Base-by-base conservation (phyloP, 306 rosid species). In the Castanospermum australe region DNA sequence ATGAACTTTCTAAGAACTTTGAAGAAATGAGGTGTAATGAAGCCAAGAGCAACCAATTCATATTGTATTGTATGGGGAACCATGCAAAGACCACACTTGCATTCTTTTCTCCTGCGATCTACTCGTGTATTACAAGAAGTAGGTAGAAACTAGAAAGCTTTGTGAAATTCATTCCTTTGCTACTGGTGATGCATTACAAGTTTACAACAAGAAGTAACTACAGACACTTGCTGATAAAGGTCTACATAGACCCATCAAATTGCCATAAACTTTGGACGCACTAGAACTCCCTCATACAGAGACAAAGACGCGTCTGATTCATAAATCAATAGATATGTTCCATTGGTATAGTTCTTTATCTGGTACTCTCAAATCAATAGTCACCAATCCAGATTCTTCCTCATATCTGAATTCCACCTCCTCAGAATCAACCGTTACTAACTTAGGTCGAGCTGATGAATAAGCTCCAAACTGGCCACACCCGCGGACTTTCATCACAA, bases 391-490 rank as follows among this genome's bases (percentile, higher is more conserved):
- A 52, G 85, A 84, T 75, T 17, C 79, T 68, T 83, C 89, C 33
- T 92, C 92, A 60, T 89, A 90, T 38, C 18, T 44, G 30, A 92
- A 90, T 66, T 88, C 86, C 15, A 82, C 74, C 47, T 81, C 89
- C 83, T 82, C 84, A 2, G 90, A 89, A 77, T 89, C 92, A 6
- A 92, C 86, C 3, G 13, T 68, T 4, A 91, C 69, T 25, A 63
- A 79, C 85, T 79, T 88, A 1, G 98, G 99, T 55, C 11, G 24
- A 71, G 66, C 72, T 3, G 94, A 95, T 8, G 98, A 87, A 79
- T 91, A 95, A 4, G 91, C 93, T 21, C 96, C 98, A 8, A 91
- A 91, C 0, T 38, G 6, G 39, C 98, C 96, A 30, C 92, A 86
- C 0, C 98, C 99, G 0, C 88, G 68, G 1, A 86, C 92, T 85